Evolutionary conservation across 2,329 filamentous ascomycete genomes (phyloP).

Genomic region (Hymenotorrendiella dingleyae): DNA sequence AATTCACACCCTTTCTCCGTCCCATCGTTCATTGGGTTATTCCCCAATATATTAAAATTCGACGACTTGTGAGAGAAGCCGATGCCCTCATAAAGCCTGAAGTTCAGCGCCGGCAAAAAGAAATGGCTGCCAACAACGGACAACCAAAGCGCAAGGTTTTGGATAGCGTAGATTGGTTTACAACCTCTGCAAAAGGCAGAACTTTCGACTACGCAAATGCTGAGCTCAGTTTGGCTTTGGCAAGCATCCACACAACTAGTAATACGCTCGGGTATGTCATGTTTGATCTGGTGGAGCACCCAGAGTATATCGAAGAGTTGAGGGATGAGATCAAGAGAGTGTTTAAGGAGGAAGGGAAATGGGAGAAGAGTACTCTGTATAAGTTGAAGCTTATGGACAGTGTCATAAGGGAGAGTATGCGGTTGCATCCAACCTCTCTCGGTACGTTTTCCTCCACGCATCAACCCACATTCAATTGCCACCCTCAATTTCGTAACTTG

Average conservation of each 20-base stretch:
- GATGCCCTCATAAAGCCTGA: constrained; percentile 30
- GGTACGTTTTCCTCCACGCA: constrained; percentile 17
- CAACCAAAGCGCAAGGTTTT: constrained; percentile 25
- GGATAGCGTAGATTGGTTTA: constrained; percentile 40
- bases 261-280: constrained; percentile 42
- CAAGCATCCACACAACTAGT: constrained; percentile 46
- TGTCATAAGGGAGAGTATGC: constrained; percentile 34
- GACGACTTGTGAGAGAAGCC: constrained; percentile 34
- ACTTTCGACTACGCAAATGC: constrained; percentile 30
- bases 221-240: constrained; percentile 37
- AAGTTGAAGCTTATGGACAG: constrained; percentile 33
- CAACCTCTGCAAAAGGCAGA: constrained; percentile 32
- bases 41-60: constrained; percentile 35
- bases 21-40: constrained; percentile 40
- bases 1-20: constrained; percentile 35
- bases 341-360: constrained; percentile 31
- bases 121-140: constrained; percentile 6
- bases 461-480: neutral
- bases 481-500: no score
- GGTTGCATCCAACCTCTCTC: constrained; percentile 31
- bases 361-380: constrained; percentile 19
- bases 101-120: constrained; percentile 12
- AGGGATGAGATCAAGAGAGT: constrained; percentile 34
- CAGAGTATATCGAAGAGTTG: constrained; percentile 33
- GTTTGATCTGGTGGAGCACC: constrained; percentile 43